Conservation (phyloP, 345 rosid species). For the Leavenworthia alabamica region DNA sequence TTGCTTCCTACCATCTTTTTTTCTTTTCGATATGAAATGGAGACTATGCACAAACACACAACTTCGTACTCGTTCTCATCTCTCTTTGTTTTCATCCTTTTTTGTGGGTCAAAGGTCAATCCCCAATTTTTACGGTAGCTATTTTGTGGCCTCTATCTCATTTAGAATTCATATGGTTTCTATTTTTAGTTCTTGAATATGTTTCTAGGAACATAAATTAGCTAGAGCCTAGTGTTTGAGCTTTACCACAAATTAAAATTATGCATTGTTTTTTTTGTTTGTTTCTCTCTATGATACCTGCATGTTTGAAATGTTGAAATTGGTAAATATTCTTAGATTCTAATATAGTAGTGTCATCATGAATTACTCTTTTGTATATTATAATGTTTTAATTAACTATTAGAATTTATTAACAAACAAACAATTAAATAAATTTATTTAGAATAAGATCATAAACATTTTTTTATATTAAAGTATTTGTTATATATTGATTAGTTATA, state of each 20-base stretch:
- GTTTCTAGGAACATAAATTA: not conserved
- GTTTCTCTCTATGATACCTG: not conserved
- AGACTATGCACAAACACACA: not conserved
- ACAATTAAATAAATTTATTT: too few species aligned
- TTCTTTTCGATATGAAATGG: not conserved
- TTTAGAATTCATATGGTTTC: not conserved
- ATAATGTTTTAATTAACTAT: too few species aligned
- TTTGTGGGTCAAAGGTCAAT: conserved; percentile 18
- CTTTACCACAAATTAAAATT: not conserved
- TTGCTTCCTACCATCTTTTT: conserved; percentile 47
- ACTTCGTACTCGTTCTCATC: conserved; percentile 7
- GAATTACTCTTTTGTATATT: too few species aligned
- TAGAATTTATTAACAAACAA: too few species aligned
- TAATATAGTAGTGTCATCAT: too few species aligned
- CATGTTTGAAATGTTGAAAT: too few species aligned
- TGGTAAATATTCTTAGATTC: not conserved
- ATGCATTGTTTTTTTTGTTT: not conserved
- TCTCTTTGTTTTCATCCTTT: conserved; percentile 7
- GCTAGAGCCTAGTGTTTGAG: not conserved
- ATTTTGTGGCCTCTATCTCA: conserved; percentile 4
- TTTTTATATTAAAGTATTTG: too few species aligned
- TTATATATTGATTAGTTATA: too few species aligned
- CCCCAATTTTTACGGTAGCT: not conserved
- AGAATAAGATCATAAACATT: too few species aligned
- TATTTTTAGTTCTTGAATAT: conserved; percentile 1